Evolutionary conservation across 495 filamentous ascomycete genomes (phyloP), one percentile per base, ranked within the genome.

Genomic region (Annulohypoxylon nitens): DNA sequence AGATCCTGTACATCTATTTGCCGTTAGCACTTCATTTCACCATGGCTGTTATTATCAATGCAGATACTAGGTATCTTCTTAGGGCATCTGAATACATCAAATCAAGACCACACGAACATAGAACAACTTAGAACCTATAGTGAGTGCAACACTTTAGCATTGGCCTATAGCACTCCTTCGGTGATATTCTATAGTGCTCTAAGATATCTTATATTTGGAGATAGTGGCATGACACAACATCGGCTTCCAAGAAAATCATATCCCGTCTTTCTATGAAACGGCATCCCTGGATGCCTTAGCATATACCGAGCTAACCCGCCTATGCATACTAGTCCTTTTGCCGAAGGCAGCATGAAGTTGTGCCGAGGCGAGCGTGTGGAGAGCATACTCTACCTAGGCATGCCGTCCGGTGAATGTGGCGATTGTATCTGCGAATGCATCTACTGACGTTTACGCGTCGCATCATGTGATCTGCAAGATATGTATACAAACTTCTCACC

Each of bases 391-490:
- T 0, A 45, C 51, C 30, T 41, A 41, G 20, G 61, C 51, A 36
- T 5, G 30, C 4, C 48, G 12, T 4, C 23, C 53, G 53, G 53
- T 37, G 16, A 18, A n/a, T 10, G 10, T 37, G 7, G 16, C 14
- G 11, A 57, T 36, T 9, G 14, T 20, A 36, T 18, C n/a, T 33
- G 33, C 33, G n/a, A 37, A 36, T 11, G 8, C n/a, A 7, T 37
- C n/a, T 36, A 37, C 11, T 37, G 50, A 57, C 55, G 45, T 36
- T 23, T 23, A 64, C 30, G 36, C 23, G 50, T 39, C 23, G 33
- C 39, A 57, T 57, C 37, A 57, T 45, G 51, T 41, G 62, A 43
- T 18, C 37, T 36, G n/a, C 50, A 43, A 65, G 33, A 65, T 45
- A 65, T 65, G 50, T 33, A 55, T 20, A 41, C 48, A 48, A 18